These are phyloP conservation scores for Zalerion maritima DNA, from an alignment of 495 filamentous ascomycete genomes.

Conservation along the genomic window DNA sequence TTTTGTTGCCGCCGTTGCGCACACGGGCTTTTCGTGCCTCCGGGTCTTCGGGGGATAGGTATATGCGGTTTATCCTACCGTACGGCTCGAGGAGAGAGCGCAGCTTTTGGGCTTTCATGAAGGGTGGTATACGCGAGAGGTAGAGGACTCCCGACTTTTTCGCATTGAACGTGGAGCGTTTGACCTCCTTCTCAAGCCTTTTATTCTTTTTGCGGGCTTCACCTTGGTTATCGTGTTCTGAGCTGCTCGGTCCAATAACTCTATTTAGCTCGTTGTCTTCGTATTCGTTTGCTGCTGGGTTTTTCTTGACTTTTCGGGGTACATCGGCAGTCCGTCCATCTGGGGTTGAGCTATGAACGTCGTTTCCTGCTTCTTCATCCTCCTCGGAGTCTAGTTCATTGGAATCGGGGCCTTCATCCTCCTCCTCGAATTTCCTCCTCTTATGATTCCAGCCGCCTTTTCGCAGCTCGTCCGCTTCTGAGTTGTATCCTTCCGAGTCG, in stretches of 20 bases:
- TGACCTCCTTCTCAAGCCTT: constrained; percentile 4
- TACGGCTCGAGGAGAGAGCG: constrained; percentile 63
- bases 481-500: constrained; percentile 60
- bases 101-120: constrained; percentile 79
- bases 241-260: constrained; percentile 9
- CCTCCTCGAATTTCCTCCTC: constrained; percentile 41
- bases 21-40: constrained; percentile 42
- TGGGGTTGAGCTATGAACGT: constrained; percentile 11
- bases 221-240: constrained; percentile 8
- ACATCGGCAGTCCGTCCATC: constrained; percentile 2
- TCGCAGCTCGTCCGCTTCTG: constrained; percentile 47
- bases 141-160: constrained; percentile 67
- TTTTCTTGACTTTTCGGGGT: constrained; percentile 3
- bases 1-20: constrained; percentile 68
- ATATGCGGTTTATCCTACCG: constrained; percentile 70
- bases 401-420: constrained; percentile 24
- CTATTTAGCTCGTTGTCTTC: constrained; percentile 10
- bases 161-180: constrained; percentile 9
- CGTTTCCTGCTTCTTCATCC: constrained; percentile 16
- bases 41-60: constrained; percentile 69
- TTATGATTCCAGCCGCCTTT: constrained; percentile 52
- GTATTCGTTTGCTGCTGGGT: constrained; percentile 10
- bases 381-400: constrained; percentile 19
- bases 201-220: constrained; percentile 20
- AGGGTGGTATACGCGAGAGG: constrained; percentile 80